Evolutionary conservation across 2,329 filamentous ascomycete genomes (phyloP).

Genomic region (Sporothrix dimorphospora): DNA sequence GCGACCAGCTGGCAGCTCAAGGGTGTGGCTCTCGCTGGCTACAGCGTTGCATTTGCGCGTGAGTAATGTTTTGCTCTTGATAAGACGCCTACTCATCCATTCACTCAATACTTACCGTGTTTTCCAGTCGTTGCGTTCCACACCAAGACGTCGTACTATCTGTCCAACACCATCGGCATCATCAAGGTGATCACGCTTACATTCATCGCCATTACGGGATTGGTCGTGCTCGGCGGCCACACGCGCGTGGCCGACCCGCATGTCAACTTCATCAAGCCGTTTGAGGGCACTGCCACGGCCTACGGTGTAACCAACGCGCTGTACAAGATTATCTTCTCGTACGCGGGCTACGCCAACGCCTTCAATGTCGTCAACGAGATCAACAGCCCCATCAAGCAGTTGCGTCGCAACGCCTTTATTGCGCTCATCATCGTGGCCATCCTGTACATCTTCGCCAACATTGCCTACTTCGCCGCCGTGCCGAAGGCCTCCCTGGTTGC

Average conservation of each 20-base stretch:
- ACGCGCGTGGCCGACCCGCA: slow-evolving; percentile 52
- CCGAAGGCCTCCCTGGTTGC: slow-evolving; percentile 55
- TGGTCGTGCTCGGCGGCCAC: slow-evolving; percentile 63
- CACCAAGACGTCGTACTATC: slow-evolving; percentile 56
- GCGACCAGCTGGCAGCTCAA: slow-evolving; percentile 67
- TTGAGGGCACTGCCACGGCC: slow-evolving; percentile 51
- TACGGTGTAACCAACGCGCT: slow-evolving; percentile 60
- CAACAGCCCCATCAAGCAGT: slow-evolving; percentile 58
- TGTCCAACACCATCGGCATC: slow-evolving; percentile 58
- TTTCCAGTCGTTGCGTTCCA: slow-evolving; percentile 45
- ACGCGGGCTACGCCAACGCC: slow-evolving; percentile 60
- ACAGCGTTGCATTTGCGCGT: slow-evolving; percentile 62
- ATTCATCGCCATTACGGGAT: slow-evolving; percentile 59
- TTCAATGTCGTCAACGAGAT: slow-evolving; percentile 65
- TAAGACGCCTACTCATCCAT: neutral
- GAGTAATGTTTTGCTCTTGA: slow-evolving; percentile 35
- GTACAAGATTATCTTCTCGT: slow-evolving; percentile 63
- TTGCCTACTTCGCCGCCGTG: slow-evolving; percentile 63
- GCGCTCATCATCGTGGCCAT: slow-evolving; percentile 55
- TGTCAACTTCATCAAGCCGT: slow-evolving; percentile 59
- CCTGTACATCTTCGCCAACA: slow-evolving; percentile 61
- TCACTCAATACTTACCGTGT: neutral
- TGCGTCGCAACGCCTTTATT: slow-evolving; percentile 54
- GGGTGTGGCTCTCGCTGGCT: slow-evolving; percentile 66
- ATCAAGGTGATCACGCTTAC: slow-evolving; percentile 63